Percentiles rank a stretch among this genome's conserved stretches.
Conservation (phyloP, 225 moss, liverwort and hornwort species). For the Neckera pumila region DNA sequence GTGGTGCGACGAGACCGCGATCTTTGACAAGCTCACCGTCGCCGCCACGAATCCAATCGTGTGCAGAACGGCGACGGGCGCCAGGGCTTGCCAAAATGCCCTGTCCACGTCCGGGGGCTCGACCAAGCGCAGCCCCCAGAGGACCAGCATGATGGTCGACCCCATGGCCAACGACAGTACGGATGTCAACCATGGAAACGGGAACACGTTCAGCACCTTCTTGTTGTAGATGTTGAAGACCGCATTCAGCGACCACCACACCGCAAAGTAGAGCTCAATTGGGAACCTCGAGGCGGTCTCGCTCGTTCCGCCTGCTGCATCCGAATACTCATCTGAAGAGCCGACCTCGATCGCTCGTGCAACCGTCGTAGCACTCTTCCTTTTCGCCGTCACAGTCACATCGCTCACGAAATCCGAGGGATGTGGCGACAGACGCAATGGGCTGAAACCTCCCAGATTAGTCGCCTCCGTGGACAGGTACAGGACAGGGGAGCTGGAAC, state of each 20-base stretch:
- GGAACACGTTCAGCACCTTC: conserved; percentile 88
- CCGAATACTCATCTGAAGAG: conserved; percentile 1
- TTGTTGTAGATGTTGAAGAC: conserved; percentile 97
- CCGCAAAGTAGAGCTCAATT: conserved; percentile 58
- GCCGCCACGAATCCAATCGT: conserved; percentile 92
- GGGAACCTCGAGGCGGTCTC: conserved; percentile 10
- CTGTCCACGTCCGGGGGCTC: conserved; percentile 64
- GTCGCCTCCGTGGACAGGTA: background rate
- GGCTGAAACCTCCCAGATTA: background rate
- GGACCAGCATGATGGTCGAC: conserved; percentile 57
- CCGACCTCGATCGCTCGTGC: conserved; percentile 18
- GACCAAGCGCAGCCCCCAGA: conserved; percentile 60
- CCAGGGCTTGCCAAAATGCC: conserved; percentile 58
- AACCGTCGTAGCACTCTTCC: background rate
- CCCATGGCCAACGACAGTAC: conserved; percentile 75
- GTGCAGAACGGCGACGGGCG: conserved; percentile 65
- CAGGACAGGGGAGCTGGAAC: background rate
- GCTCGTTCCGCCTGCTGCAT: background rate
- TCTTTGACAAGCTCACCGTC: conserved; percentile 89
- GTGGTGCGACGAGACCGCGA: conserved; percentile 91
- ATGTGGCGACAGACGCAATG: background rate
- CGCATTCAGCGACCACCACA: conserved; percentile 89
- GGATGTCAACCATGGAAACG: conserved; percentile 84
- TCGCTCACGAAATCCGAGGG: background rate
- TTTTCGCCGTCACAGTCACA: background rate